Conservation (phyloP, 1,284 basidiomycete genomes). For the Amylostereum areolatum region DNA sequence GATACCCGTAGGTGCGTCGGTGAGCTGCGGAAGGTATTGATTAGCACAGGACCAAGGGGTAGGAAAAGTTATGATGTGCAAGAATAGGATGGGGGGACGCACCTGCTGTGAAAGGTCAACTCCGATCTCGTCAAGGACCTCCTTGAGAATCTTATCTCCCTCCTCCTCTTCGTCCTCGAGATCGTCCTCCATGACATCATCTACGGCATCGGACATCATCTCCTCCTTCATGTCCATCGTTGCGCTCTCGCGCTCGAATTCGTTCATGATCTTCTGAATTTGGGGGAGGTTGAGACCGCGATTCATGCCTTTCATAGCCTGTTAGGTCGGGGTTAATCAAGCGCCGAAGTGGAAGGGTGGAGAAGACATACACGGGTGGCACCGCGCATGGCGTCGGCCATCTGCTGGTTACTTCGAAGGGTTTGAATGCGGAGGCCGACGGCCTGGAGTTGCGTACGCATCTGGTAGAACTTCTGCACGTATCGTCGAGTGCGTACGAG, state of each 20-base stretch:
- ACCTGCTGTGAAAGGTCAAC: conserved; percentile 88
- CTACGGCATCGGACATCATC: conserved; percentile 98
- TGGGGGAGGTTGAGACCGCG: conserved; percentile 90
- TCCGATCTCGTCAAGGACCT: conserved; percentile 97
- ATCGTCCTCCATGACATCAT: conserved; percentile 97
- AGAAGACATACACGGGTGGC: conserved; percentile 76
- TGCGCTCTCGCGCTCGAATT: conserved; percentile 95
- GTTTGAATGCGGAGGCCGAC: conserved; percentile 96
- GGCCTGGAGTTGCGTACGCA: conserved; percentile 97
- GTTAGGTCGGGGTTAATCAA: conserved; percentile 9
- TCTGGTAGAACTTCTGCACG: conserved; percentile 97
- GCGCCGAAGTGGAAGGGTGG: conserved; percentile 1
- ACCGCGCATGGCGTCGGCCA: conserved; percentile 99
- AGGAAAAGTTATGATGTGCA: conserved; percentile 1
- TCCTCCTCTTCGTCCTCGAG: conserved; percentile 93
- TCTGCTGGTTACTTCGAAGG: conserved; percentile 94
- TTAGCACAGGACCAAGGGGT: conserved; percentile 59
- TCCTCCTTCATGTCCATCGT: conserved; percentile 99
- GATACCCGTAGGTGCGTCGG: conserved; percentile 75
- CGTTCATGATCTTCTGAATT: conserved; percentile 95
- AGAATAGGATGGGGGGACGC: conserved; percentile 3
- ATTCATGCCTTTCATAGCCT: conserved; percentile 99
- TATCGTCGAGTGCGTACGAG: conserved; percentile 94
- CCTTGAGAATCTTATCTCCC: conserved; percentile 91
- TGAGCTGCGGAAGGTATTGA: conserved; percentile 48